These are phyloP conservation scores for Colletotrichum sp. DNA, from an alignment of 2,329 filamentous ascomycete genomes.

Conservation along the genomic window DNA sequence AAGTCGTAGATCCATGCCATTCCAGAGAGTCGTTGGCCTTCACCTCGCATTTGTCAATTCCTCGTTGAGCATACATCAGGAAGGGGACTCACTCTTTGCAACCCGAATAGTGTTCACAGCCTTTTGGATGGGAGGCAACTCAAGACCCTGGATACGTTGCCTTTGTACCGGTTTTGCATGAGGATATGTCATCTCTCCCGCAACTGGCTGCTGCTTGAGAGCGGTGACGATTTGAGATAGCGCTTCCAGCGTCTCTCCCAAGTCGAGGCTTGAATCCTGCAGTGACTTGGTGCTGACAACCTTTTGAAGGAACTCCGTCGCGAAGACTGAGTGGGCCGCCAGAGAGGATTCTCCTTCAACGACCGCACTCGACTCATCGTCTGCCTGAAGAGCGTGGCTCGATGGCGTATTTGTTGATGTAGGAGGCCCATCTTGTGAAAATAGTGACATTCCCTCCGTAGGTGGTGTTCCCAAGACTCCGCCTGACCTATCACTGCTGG, in stretches of 20 bases:
- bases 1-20: constrained; percentile 35
- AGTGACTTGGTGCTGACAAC: constrained; percentile 33
- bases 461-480: background rate
- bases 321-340: constrained; percentile 51
- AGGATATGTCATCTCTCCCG: constrained; percentile 31
- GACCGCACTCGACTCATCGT: constrained; percentile 31
- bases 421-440: background rate
- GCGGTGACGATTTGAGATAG: constrained; percentile 35
- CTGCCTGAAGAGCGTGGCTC: constrained; percentile 5
- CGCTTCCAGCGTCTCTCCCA: constrained; percentile 39
- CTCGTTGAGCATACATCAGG: background rate
- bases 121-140: constrained; percentile 22
- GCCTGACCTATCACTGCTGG: background rate
- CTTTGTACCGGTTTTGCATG: constrained; percentile 16
- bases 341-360: constrained; percentile 51
- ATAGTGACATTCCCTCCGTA: background rate
- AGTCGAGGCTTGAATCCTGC: constrained; percentile 29
- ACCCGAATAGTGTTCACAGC: constrained; percentile 1
- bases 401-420: constrained; percentile 19
- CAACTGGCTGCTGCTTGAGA: constrained; percentile 28
- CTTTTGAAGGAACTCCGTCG: constrained; percentile 48
- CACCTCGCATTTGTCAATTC: background rate
- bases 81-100: background rate
- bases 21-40: background rate
- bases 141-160: background rate